These are phyloP conservation scores for Blumeria hordei DNA, from an alignment of 2,329 filamentous ascomycete genomes.

Conservation along the genomic window DNA sequence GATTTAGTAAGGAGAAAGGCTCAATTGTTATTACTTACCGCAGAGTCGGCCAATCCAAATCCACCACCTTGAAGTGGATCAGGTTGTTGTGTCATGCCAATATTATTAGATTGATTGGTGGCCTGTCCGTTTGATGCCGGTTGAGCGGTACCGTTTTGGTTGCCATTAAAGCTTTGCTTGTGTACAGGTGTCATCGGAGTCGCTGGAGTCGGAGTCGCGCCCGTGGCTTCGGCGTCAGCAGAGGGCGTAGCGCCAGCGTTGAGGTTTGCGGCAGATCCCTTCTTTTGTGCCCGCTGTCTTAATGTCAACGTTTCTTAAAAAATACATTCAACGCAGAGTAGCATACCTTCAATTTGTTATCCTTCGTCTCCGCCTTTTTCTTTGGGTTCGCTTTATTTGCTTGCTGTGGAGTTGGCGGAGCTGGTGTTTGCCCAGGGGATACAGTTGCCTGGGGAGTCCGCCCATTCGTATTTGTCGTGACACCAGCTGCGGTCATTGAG, in stretches of 20 bases:
- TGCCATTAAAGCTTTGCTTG: conserved; percentile 23
- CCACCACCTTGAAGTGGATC: conserved; percentile 25
- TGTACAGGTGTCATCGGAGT: conserved; percentile 39
- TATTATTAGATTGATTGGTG: conserved; percentile 18
- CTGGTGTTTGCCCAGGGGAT: conserved; percentile 33
- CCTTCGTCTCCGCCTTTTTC: conserved; percentile 71
- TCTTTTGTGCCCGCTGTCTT: conserved; percentile 22
- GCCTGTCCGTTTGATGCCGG: conserved; percentile 16
- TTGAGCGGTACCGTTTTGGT: conserved; percentile 21
- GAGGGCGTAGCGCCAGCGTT: conserved; percentile 31
- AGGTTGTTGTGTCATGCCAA: conserved; percentile 20
- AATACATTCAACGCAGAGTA: conserved; percentile 13
- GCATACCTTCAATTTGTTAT: conserved; percentile 45
- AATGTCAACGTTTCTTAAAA: conserved; percentile 16
- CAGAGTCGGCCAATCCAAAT: conserved; percentile 21
- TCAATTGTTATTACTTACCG: conserved; percentile 4
- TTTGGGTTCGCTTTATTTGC: conserved; percentile 50
- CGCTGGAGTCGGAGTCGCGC: conserved; percentile 33
- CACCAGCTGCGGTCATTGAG: conserved; percentile 26
- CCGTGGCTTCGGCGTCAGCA: conserved; percentile 32
- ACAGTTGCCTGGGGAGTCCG: conserved; percentile 27
- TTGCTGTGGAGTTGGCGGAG: conserved; percentile 55
- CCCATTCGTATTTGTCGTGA: conserved; percentile 29
- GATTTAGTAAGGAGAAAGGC: background rate
- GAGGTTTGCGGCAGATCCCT: conserved; percentile 34